Percentiles rank a stretch among this genome's conserved stretches.
phyloP scores from a whole-genome alignment of 1,284 basidiomycete genomes.

The Irpex lacteus region DNA sequence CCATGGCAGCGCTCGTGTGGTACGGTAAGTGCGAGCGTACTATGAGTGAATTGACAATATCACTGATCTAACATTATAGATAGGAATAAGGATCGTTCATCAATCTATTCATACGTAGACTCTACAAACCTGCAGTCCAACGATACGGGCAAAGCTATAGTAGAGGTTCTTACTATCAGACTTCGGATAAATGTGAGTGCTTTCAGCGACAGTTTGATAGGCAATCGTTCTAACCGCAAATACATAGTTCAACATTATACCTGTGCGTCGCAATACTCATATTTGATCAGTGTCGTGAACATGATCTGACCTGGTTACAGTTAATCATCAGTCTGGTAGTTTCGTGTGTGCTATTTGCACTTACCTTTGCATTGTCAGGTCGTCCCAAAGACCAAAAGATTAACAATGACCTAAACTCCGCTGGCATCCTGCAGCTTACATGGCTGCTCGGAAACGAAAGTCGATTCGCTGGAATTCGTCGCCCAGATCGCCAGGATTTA shows the following conservation, averaged over 20 bases:
- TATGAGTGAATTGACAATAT: too few species aligned
- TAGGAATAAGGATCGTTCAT: not conserved
- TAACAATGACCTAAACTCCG: not conserved
- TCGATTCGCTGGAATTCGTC: not conserved
- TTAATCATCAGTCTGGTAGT: not conserved
- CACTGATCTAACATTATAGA: too few species aligned
- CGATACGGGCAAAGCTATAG: too few species aligned
- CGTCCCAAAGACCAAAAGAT: not conserved
- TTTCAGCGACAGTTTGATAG: not conserved
- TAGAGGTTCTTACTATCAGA: not conserved
- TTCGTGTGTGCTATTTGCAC: not conserved
- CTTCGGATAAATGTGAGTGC: not conserved
- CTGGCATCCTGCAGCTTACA: slow-evolving; percentile 3
- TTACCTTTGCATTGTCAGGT: not conserved
- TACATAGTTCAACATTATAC: not conserved
- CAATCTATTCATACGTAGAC: too few species aligned
- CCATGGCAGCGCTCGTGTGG: slow-evolving; percentile 1
- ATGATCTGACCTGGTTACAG: not conserved
- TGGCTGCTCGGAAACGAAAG: slow-evolving; percentile 4
- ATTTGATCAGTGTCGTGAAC: too few species aligned
- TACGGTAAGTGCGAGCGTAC: not conserved
- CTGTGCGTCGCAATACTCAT: not conserved
- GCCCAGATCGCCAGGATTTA: too few species aligned
- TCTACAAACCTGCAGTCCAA: too few species aligned
- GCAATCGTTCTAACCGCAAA: too few species aligned